Conservation (phyloP, 2,329 filamentous ascomycete species). For the Beauveria scarabaeidicola region DNA sequence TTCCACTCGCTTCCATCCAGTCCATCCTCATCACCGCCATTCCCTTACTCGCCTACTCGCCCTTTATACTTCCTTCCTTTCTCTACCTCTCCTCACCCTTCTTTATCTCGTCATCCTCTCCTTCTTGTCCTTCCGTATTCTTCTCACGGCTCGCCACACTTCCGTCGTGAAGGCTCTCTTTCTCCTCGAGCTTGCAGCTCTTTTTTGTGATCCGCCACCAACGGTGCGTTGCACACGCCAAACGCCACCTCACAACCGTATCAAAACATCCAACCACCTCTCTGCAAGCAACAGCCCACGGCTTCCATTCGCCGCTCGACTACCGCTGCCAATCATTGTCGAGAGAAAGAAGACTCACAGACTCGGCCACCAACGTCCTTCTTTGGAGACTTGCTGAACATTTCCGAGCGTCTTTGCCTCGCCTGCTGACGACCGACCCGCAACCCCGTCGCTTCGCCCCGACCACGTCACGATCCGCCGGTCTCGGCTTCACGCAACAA, state of each 20-base stretch:
- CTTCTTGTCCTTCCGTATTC: slow-evolving; percentile 7
- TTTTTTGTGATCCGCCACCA: slow-evolving; percentile 1
- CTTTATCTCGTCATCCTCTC: slow-evolving; percentile 12
- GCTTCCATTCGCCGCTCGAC: slow-evolving; percentile 2
- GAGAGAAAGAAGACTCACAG: slow-evolving; percentile 8
- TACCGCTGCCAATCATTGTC: background rate
- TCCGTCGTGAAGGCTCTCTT: slow-evolving; percentile 9
- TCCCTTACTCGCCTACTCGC: slow-evolving; percentile 10
- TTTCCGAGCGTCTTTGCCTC: background rate
- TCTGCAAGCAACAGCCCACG: slow-evolving; percentile 8
- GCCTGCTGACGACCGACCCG: background rate
- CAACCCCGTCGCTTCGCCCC: slow-evolving; percentile 3
- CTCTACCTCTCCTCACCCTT: slow-evolving; percentile 12
- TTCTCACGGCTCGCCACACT: slow-evolving; percentile 8
- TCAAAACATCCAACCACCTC: background rate
- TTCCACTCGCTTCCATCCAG: slow-evolving; percentile 14
- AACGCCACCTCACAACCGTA: slow-evolving; percentile 4
- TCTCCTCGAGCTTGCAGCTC: slow-evolving; percentile 15
- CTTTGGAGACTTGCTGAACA: background rate
- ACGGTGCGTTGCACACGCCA: background rate
- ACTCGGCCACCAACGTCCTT: background rate
- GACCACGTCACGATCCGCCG: slow-evolving; percentile 10
- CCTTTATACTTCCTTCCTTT: slow-evolving; percentile 6
- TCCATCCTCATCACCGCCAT: slow-evolving; percentile 12
- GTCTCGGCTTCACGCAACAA: slow-evolving; percentile 8